Percentiles rank a stretch among this genome's conserved stretches.
Evolutionary conservation across 306 rosid species (phyloP).

Genomic region (Alnus rubra): DNA sequence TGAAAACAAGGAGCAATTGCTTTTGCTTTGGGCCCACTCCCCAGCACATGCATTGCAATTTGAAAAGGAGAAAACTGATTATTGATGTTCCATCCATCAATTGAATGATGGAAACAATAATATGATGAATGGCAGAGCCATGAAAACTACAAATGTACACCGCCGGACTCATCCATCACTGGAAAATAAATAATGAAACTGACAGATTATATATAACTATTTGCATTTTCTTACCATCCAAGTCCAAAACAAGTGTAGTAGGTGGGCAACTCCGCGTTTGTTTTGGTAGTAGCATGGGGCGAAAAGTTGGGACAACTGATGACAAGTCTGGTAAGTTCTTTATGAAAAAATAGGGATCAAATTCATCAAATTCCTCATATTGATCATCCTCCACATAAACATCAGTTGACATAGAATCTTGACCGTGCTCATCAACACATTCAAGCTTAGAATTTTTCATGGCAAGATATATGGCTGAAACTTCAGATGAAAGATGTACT

Average conservation of each 20-base stretch:
- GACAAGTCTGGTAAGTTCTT: conserved; percentile 90
- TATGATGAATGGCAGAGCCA: background rate
- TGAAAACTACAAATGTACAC: background rate
- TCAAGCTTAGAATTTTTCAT: conserved; percentile 90
- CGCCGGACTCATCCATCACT: background rate
- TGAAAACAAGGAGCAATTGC: background rate
- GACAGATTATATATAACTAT: background rate
- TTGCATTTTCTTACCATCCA: conserved; percentile 74
- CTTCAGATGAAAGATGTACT: conserved; percentile 68
- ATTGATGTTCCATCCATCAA: conserved; percentile 7
- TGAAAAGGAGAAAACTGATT: background rate
- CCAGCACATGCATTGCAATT: background rate
- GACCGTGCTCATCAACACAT: conserved; percentile 86
- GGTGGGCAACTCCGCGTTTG: conserved; percentile 99
- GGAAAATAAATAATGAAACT: background rate
- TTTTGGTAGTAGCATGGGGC: conserved; percentile 83
- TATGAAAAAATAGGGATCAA: conserved; percentile 92
- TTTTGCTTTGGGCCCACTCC: background rate
- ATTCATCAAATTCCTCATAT: conserved; percentile 77
- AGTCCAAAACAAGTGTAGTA: conserved; percentile 89
- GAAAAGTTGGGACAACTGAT: conserved; percentile 87
- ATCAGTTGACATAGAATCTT: conserved; percentile 81
- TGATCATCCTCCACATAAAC: conserved; percentile 72
- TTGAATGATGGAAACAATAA: background rate
- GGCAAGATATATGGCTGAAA: conserved; percentile 77